Base-by-base conservation (phyloP, 768 basidiomycete species). In the Tephrocybe sp. region DNA sequence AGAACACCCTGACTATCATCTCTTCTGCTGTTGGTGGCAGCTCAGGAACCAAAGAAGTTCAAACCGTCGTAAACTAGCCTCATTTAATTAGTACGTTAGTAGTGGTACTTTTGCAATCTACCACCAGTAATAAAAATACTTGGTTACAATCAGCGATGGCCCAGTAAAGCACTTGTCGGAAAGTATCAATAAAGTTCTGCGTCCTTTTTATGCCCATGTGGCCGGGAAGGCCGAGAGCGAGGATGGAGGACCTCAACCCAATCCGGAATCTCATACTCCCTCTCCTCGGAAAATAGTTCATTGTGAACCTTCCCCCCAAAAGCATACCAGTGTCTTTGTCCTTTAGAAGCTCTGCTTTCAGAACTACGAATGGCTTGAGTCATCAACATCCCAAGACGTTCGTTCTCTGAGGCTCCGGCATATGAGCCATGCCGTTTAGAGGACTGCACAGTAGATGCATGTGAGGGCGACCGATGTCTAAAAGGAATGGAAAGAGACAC, bases 291-390 rank as follows among this genome's bases (percentile, higher is more conserved):
- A 33, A 54, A 51, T 10, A 82, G 52, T 32, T 72, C 75, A 1
- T 62, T 58, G 5, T 79, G 80, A n/a, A 85, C 69, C 54, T 79
- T 75, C 38, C 72, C 68, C 0, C 87, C 86, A 60, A 87, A 89
- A 8, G 84, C 81, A 13, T 71, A 74, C 36, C 76, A 66, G 54
- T 79, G 74, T 51, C 84, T 72, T 54, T 75, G 73, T 10, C 79
- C 75, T 60, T 78, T 76, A 48, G 80, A 68, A 19, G 72, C 67
- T 16, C 69, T 70, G 12, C 73, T 74, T 38, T 71, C 68, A 43
- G 74, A 70, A 51, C 66, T 76, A 22, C 82, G 79, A 22, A 75
- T 60, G 5, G 83, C 83, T 45, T 79, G 72, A 23, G 75, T 71
- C 65, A 84, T 66, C 17, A 73, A 59, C 11, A 61, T 20, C 36